phyloP scores from a whole-genome alignment of 345 rosid genomes.

The Barbarea vulgaris region DNA sequence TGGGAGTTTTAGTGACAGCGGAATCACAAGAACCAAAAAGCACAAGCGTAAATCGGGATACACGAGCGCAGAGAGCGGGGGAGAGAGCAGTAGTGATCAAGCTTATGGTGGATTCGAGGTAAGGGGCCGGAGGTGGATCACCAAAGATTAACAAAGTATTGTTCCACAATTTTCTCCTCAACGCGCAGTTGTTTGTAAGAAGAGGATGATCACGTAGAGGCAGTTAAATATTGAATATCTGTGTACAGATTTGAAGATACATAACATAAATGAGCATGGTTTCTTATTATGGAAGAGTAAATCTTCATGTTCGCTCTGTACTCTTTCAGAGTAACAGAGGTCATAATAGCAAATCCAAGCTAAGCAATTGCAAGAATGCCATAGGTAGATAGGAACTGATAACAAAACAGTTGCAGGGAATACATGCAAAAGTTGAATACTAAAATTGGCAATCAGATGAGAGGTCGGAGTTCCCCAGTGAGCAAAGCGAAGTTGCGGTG shows the following conservation, averaged over 20 bases:
- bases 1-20: slow-evolving; percentile 90
- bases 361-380: slow-evolving; percentile 3
- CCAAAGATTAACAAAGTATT: slow-evolving; percentile 55
- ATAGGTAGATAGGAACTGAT: not conserved
- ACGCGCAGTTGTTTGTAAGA: slow-evolving; percentile 20
- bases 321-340: slow-evolving; percentile 19
- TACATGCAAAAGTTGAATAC: not conserved
- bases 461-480: slow-evolving; percentile 74
- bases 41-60: slow-evolving; percentile 69
- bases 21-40: slow-evolving; percentile 66
- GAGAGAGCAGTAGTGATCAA: slow-evolving; percentile 96
- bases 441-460: slow-evolving; percentile 38
- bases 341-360: not conserved
- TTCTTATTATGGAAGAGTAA: slow-evolving; percentile 23
- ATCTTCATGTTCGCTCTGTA: slow-evolving; percentile 15
- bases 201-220: slow-evolving; percentile 28
- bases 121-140: slow-evolving; percentile 85
- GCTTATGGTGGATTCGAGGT: slow-evolving; percentile 67
- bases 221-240: slow-evolving; percentile 29
- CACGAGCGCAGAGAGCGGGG: slow-evolving; percentile 88
- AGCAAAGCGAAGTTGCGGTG: slow-evolving; percentile 74
- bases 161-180: slow-evolving; percentile 34
- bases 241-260: slow-evolving; percentile 42
- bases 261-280: slow-evolving; percentile 23
- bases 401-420: not conserved